Conservation (phyloP, 2,329 filamentous ascomycete genomes). For the Fusarium tuaranense region DNA sequence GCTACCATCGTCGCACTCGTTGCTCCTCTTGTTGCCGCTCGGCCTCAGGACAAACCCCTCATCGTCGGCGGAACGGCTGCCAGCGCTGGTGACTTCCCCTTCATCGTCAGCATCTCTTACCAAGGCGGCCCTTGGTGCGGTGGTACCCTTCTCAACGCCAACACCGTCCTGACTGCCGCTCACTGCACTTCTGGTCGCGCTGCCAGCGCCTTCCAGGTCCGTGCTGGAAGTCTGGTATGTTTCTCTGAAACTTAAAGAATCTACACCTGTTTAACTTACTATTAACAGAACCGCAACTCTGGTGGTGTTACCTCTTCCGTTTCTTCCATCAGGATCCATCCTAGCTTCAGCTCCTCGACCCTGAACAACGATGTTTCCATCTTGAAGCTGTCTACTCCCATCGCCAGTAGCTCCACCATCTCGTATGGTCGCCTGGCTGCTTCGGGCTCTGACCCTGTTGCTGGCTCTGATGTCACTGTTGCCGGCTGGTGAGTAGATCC, state of each 20-base stretch:
- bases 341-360: constrained; percentile 33
- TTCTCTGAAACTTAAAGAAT: neutral
- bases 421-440: constrained; percentile 41
- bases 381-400: constrained; percentile 44
- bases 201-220: constrained; percentile 37
- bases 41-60: constrained; percentile 15
- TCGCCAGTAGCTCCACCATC: constrained; percentile 40
- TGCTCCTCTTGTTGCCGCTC: constrained; percentile 27
- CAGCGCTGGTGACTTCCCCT: constrained; percentile 46
- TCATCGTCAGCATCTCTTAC: constrained; percentile 44
- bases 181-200: constrained; percentile 43
- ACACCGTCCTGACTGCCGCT: constrained; percentile 49
- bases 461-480: constrained; percentile 33
- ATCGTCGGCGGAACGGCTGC: constrained; percentile 45
- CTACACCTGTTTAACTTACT: neutral
- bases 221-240: constrained; percentile 44
- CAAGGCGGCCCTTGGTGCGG: constrained; percentile 43
- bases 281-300: constrained; percentile 34
- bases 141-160: constrained; percentile 45
- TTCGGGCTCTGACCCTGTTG: constrained; percentile 42
- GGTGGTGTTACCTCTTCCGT: constrained; percentile 44
- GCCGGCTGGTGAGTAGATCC: constrained; percentile 44
- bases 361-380: constrained; percentile 46
- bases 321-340: constrained; percentile 40
- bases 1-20: constrained; percentile 16